These are phyloP conservation scores for Artemisia tridentata DNA, from an alignment of 129 eudicot species.

Conservation along the genomic window DNA sequence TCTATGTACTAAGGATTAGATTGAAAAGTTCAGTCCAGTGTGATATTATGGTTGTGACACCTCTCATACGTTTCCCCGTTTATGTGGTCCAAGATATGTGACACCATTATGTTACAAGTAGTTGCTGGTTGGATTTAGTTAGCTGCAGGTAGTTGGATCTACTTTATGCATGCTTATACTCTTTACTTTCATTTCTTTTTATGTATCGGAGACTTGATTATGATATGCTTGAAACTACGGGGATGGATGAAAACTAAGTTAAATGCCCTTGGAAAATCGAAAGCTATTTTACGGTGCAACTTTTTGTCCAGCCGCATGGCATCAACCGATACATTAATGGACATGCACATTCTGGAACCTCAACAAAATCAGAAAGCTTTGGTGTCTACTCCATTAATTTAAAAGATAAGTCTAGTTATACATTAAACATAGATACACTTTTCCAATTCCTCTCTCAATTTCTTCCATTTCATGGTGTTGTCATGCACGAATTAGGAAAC, in stretches of 20 bases:
- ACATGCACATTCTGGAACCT: neutral
- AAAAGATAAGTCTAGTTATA: constrained; percentile 13
- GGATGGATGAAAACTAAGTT: too few species aligned
- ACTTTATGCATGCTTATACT: too few species aligned
- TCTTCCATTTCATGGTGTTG: constrained; percentile 1
- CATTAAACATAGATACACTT: constrained; percentile 25
- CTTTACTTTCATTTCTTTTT: too few species aligned
- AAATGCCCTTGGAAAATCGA: too few species aligned
- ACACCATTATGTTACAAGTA: neutral
- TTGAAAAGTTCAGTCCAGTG: neutral
- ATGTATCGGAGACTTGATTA: too few species aligned
- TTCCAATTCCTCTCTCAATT: neutral
- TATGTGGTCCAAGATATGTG: neutral
- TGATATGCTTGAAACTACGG: too few species aligned
- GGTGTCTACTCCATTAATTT: neutral
- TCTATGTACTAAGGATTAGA: too few species aligned
- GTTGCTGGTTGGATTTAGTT: neutral
- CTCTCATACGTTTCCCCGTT: neutral
- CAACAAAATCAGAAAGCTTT: neutral
- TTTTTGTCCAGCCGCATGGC: too few species aligned
- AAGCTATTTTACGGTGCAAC: too few species aligned
- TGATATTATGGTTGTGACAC: neutral
- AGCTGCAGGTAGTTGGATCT: too few species aligned
- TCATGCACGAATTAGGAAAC: constrained; percentile 13
- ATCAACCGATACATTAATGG: too few species aligned